Percentiles rank a stretch among this genome's conserved stretches.
Conservation (phyloP, 2,329 filamentous ascomycete species). For the Exophiala phaeomuriformis region DNA sequence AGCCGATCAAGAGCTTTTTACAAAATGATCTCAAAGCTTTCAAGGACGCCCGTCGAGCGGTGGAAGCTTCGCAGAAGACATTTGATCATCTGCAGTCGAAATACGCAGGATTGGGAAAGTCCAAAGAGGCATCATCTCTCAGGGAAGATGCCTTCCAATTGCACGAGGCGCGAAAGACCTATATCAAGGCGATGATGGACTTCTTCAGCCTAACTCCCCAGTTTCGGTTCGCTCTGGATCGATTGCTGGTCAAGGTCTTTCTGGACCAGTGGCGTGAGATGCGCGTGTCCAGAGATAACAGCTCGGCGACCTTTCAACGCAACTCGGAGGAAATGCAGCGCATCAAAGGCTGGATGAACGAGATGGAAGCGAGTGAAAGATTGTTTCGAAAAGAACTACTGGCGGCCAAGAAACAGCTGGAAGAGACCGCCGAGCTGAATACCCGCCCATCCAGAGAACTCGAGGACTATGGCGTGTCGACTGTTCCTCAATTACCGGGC, state of each 20-base stretch:
- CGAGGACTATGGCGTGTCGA: slow-evolving; percentile 84
- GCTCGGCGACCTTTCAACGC: slow-evolving; percentile 54
- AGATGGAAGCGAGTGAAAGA: slow-evolving; percentile 85
- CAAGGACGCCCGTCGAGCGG: slow-evolving; percentile 68
- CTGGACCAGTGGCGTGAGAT: slow-evolving; percentile 85
- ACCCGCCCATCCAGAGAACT: slow-evolving; percentile 82
- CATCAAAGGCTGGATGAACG: slow-evolving; percentile 83
- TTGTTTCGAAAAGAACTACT: slow-evolving; percentile 76
- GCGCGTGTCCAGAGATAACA: slow-evolving; percentile 61
- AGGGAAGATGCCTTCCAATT: slow-evolving; percentile 94
- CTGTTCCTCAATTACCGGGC: slow-evolving; percentile 75
- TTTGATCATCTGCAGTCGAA: slow-evolving; percentile 76
- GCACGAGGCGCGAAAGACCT: slow-evolving; percentile 83
- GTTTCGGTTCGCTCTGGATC: slow-evolving; percentile 74
- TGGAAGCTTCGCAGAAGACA: slow-evolving; percentile 74
- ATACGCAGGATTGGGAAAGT: slow-evolving; percentile 79
- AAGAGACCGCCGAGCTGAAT: slow-evolving; percentile 62
- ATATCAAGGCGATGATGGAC: slow-evolving; percentile 87
- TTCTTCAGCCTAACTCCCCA: slow-evolving; percentile 85
- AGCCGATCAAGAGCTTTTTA: slow-evolving; percentile 75
- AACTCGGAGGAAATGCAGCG: slow-evolving; percentile 80
- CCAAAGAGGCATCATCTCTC: slow-evolving; percentile 84
- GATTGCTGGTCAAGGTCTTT: slow-evolving; percentile 74
- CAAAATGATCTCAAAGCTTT: slow-evolving; percentile 72
- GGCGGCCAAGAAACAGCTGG: slow-evolving; percentile 70